phyloP scores from a whole-genome alignment of 768 basidiomycete species.

The Thelephora ganbajun region DNA sequence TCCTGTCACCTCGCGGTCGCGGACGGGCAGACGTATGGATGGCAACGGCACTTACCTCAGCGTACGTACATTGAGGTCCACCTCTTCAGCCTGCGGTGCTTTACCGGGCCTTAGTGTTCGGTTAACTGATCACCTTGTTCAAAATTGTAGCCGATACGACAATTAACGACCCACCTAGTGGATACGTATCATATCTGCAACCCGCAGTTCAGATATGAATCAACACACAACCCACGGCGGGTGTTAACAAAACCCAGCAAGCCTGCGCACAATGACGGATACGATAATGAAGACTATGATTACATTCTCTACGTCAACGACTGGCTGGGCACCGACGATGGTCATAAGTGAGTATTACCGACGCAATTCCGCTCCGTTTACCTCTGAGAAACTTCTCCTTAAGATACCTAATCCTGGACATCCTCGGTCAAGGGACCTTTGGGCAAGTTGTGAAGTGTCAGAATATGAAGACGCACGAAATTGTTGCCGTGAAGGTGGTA shows the following conservation, averaged over 20 bases:
- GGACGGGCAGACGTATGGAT: constrained; percentile 63
- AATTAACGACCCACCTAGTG: constrained; percentile 74
- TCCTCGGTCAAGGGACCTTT: constrained; percentile 96
- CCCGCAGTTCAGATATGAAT: constrained; percentile 89
- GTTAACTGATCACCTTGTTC: constrained; percentile 8
- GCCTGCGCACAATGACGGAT: constrained; percentile 89
- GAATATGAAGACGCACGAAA: constrained; percentile 98
- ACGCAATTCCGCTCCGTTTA: constrained; percentile 3
- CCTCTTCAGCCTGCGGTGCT: neutral
- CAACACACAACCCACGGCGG: constrained; percentile 84
- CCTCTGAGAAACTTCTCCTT: constrained; percentile 1
- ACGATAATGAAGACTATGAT: constrained; percentile 97
- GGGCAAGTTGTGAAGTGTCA: constrained; percentile 99
- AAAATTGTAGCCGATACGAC: constrained; percentile 35
- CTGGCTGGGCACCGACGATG: constrained; percentile 87
- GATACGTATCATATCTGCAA: constrained; percentile 94
- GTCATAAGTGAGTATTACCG: constrained; percentile 64
- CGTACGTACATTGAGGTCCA: constrained; percentile 32
- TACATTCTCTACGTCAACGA: constrained; percentile 99
- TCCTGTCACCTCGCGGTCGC: constrained; percentile 52
- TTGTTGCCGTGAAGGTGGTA: constrained; percentile 97
- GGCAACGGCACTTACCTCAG: constrained; percentile 66
- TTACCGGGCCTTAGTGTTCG: constrained; percentile 1
- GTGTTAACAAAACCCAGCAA: constrained; percentile 98
- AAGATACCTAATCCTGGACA: constrained; percentile 94